Base-by-base conservation (phyloP, 1,284 basidiomycete species). In the Phellopilus nigrolimitatus region DNA sequence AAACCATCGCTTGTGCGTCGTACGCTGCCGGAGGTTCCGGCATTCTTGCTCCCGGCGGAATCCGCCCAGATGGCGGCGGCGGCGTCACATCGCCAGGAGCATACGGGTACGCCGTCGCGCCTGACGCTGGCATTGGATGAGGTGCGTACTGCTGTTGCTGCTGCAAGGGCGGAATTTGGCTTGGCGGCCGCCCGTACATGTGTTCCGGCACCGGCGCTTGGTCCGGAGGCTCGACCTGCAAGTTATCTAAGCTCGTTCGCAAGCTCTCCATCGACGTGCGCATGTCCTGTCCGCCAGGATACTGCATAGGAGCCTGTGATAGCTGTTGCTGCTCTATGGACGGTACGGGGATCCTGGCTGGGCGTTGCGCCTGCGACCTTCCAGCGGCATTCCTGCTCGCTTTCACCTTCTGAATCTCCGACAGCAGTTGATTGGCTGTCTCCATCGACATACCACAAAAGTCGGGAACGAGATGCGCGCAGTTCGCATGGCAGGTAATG, bases 361-460 rank as follows among this genome's bases (percentile, higher is more conserved):
- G 54, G 10, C 54, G 72, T 69, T 38, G 66, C 67, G 55, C 67
- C 51, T 55, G 64, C n/a, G n/a, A n/a, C 69, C 62, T 74, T 75
- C 51, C 73, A 72, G 10, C 68, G 70, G 28, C 68, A 78, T 60
- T 69, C 66, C 64, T 82, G 74, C 63, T 88, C 85, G 65, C 88
- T 87, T 60, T 84, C 91, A 64, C 94, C 54, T 76, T 74, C 59
- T 78, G 88, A 75, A 93, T 87, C 67, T 95, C 89, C 56, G 87
- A 84, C 50, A 99, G 78, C 22, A 99, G 77, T 63, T 89, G 84
- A 67, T 98, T 98, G 36, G 97, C 97, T 55, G 92, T 97, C 69
- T 97, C 97, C 95, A 99, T 99, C 19, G 93, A 94, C 95, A 99
- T 98, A 46, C 97, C 97, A 64, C 97, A 99, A 70, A 99, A 98